A percentile compares a stretch with the other conserved stretches of the same genome.
phyloP scores from a whole-genome alignment of 2,329 filamentous ascomycete species.

The Parascedosporium putredinis region DNA sequence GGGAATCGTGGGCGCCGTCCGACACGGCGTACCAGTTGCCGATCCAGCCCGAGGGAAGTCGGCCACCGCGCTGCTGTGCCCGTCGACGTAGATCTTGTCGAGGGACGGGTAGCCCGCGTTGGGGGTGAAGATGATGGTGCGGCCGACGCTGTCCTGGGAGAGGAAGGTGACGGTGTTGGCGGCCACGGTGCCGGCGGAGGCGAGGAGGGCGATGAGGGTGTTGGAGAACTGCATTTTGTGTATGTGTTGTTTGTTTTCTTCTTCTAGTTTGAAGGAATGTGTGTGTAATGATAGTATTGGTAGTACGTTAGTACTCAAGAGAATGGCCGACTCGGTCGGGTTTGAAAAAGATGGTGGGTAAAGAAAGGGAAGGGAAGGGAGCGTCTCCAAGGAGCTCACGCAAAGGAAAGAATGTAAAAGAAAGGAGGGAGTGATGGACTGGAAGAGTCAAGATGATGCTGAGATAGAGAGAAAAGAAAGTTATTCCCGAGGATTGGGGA shows the following conservation, averaged over 20 bases:
- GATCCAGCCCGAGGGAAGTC: slow-evolving; percentile 32
- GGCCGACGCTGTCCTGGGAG: slow-evolving; percentile 41
- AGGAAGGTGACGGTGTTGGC: slow-evolving; percentile 44
- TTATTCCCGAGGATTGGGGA: background rate
- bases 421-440: no score
- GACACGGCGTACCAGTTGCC: slow-evolving; percentile 42
- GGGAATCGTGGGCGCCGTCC: slow-evolving; percentile 29
- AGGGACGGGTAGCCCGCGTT: slow-evolving; percentile 26
- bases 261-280: background rate
- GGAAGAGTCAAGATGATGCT: no score
- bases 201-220: slow-evolving; percentile 31
- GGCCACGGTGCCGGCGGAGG: slow-evolving; percentile 32
- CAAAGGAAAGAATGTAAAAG: no score
- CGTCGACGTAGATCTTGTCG: slow-evolving; percentile 28
- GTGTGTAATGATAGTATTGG: no score
- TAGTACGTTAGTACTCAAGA: no score
- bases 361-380: no score
- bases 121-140: slow-evolving; percentile 41
- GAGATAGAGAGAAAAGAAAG: background rate
- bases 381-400: no score
- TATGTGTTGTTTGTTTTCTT: no score
- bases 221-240: slow-evolving; percentile 45
- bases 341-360: no score
- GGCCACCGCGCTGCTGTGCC: slow-evolving; percentile 27
- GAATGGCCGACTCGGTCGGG: no score